phyloP scores from a whole-genome alignment of 306 rosid species.

The Heteromeles arbutifolia region DNA sequence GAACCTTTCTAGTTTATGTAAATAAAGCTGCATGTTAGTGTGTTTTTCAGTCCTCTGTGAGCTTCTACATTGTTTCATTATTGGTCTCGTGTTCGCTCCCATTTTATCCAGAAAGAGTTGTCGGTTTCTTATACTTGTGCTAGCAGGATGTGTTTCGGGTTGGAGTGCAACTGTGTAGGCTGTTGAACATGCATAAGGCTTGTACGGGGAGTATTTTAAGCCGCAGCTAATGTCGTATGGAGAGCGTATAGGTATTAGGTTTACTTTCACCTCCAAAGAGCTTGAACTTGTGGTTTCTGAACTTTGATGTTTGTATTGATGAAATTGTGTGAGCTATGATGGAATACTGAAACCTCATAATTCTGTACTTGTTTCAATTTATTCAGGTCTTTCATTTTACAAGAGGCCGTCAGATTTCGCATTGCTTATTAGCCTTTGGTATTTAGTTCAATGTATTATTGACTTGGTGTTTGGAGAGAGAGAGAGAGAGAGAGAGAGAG shows the following conservation, averaged over 20 bases:
- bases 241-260: constrained; percentile 37
- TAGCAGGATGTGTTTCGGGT: constrained; percentile 50
- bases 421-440: background rate
- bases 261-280: constrained; percentile 24
- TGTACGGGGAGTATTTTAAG: constrained; percentile 32
- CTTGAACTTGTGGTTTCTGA: constrained; percentile 23
- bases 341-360: constrained; percentile 31
- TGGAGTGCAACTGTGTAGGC: constrained; percentile 13
- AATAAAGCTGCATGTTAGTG: constrained; percentile 87
- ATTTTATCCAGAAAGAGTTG: background rate
- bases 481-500: background rate
- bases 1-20: constrained; percentile 43
- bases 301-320: constrained; percentile 49
- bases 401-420: constrained; percentile 2
- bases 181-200: constrained; percentile 26
- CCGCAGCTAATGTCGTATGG: constrained; percentile 39
- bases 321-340: constrained; percentile 28
- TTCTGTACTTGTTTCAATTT: constrained; percentile 31
- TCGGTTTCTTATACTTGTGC: constrained; percentile 7
- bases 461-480: background rate
- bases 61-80: background rate
- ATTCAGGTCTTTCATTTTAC: constrained; percentile 3
- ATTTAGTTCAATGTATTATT: background rate
- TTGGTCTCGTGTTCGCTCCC: background rate
- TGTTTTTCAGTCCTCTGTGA: background rate